These are phyloP conservation scores for Domatiomyces globalis DNA, from an alignment of 2,329 filamentous ascomycete species.

Conservation along the genomic window DNA sequence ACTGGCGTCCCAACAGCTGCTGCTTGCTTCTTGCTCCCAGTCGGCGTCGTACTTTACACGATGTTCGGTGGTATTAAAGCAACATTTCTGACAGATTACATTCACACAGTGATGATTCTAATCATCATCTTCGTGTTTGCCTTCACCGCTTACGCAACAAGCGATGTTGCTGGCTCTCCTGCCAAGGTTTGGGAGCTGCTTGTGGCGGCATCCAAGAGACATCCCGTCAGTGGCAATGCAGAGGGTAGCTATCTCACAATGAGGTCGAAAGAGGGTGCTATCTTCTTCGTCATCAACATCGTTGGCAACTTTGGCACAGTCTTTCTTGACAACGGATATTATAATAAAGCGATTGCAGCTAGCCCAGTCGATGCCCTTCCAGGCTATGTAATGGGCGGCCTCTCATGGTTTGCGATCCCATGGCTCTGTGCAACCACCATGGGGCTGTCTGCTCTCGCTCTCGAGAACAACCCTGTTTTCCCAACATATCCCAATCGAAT, in stretches of 20 bases:
- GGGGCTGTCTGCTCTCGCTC: conserved; percentile 65
- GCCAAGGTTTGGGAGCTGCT: conserved; percentile 65
- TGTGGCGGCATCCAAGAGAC: conserved; percentile 48
- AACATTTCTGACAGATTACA: conserved; percentile 72
- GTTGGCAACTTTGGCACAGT: conserved; percentile 71
- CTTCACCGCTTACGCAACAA: conserved; percentile 66
- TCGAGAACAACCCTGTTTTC: conserved; percentile 53
- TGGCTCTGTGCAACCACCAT: conserved; percentile 82
- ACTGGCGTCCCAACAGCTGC: conserved; percentile 65
- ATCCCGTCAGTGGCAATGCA: conserved; percentile 68
- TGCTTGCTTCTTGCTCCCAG: conserved; percentile 67
- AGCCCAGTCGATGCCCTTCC: conserved; percentile 73
- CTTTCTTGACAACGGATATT: conserved; percentile 75
- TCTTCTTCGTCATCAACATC: conserved; percentile 86
- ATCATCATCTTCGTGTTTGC: conserved; percentile 78
- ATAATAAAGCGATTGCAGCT: conserved; percentile 86
- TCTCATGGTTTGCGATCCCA: conserved; percentile 86
- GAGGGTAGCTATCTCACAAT: conserved; percentile 78
- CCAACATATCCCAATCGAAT: conserved; percentile 53
- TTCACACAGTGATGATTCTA: conserved; percentile 65
- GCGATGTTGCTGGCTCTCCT: conserved; percentile 58
- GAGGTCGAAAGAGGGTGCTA: conserved; percentile 62
- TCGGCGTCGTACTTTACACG: conserved; percentile 72
- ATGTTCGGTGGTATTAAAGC: conserved; percentile 40
- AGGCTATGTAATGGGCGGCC: conserved; percentile 73